Evolutionary conservation across 2,329 filamentous ascomycete genomes (phyloP), one percentile per base, ranked within the genome.

Genomic region (Calonectria hawksworthii): DNA sequence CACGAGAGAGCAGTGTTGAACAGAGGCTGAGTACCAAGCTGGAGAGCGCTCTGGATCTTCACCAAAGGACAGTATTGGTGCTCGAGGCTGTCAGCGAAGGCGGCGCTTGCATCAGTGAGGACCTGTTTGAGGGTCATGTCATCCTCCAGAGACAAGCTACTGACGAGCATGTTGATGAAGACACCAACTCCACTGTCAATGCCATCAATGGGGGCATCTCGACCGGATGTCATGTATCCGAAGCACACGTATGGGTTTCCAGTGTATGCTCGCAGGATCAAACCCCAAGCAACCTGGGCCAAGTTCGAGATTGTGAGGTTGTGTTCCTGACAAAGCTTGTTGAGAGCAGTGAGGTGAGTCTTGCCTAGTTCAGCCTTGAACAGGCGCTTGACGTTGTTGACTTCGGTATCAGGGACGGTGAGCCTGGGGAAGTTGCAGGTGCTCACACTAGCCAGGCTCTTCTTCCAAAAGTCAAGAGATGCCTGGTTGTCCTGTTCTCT

Each of bases 231-330:
- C 56, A 63, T 63, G 9, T 63, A 63, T 63, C 56, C 56, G 13
- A 63, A 63, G 16, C 56, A 63, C 7, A 63, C 56, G 26, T 63
- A 63, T 63, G 56, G 56, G 36, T 63, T 63, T 28, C 56, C 56
- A 30, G 56, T 63, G 23, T 63, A 63, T 4, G 56, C 56, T 41
- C 56, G 34, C 34, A 63, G 26, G 23, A 63, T 63, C 34, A 63
- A 44, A 44, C 56, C 56, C 56, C 56, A 63, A 38, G 56, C 56
- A 41, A 63, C 56, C 34, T 63, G 56, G 13, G 32, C 56, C 14
- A 63, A 13, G 36, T 61, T 68, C 4, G 70, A 68, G 32, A 68
- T 36, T 26, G 70, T 63, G 44, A 73, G n/a, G 21, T 47, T 38
- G 11, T 63, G 56, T n/a, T 50, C 52, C 21, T 41, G 64, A 41